Evolutionary conservation across 352 stramenopile genomes (phyloP), one percentile per base, ranked within the genome.

Genomic region (Globisporangium paddicum): DNA sequence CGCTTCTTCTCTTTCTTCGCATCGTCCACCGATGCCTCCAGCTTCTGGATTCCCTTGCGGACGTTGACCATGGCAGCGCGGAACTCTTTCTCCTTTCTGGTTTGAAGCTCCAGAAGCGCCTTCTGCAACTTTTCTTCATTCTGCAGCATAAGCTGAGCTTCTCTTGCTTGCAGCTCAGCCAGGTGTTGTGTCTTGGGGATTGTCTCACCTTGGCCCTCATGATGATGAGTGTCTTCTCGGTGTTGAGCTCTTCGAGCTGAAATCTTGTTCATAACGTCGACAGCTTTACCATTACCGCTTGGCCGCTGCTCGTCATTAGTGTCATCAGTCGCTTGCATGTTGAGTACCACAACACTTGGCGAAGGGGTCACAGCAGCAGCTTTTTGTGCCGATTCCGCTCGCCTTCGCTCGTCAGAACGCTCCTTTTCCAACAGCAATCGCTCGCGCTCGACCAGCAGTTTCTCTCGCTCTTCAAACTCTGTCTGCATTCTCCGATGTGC

Each of bases 41-140:
- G 63, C 54, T 89, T 91, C 19, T 86, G 79, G 51, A 89, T 89
- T 0, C 79, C 79, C 47, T 82, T 87, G 11, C 82, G 70, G 34
- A 91, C 74, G 41, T 86, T 91, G 3, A 85, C 77, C 79, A 91
- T 89, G 1, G 77, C 82, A 25, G 74, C 71, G 1, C 77, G 73
- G 38, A 89, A 77, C 52, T 91, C 82, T 26, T 63, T 66, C 41
- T 89, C 79, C 52, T 91, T 91, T 13, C 69, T 66, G 19, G 78
- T 67, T 60, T 89, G 71, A 13, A 85, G 87, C n/a, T 91, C 74
- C 8, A 71, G 61, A 32, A 87, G 72, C 2, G 78, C 59, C 23
- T 74, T 77, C 47, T 89, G 75, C 9, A 86, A 37, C 5, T 67
- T 57, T 47, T 87, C 72, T 50, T 91, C 79, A 1, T 66, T 65